phyloP scores from a whole-genome alignment of 2,329 filamentous ascomycete species.

The Colletotrichum simmondsii region DNA sequence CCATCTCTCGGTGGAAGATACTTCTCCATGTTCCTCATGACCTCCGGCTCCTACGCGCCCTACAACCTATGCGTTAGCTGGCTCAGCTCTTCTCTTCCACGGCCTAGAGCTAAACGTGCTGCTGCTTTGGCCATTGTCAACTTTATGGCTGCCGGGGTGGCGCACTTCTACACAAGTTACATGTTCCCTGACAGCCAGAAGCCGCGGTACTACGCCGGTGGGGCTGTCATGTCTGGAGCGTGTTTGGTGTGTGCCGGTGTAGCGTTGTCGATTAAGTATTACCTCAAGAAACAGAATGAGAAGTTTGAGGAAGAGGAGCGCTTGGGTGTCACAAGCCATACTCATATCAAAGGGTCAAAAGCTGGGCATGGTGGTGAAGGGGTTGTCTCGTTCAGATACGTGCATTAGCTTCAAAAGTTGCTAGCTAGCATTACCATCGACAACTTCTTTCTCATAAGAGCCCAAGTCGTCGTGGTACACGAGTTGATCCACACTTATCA shows the following conservation, averaged over 20 bases:
- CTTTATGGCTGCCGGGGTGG: slow-evolving; percentile 39
- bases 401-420: neutral
- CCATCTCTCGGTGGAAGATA: slow-evolving; percentile 33
- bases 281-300: slow-evolving; percentile 38
- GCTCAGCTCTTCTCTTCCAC: slow-evolving; percentile 41
- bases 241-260: slow-evolving; percentile 38
- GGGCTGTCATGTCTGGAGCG: slow-evolving; percentile 39
- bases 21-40: slow-evolving; percentile 40
- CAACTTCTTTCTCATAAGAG: too few relatives aligned
- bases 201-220: slow-evolving; percentile 43
- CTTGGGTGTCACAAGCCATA: slow-evolving; percentile 16
- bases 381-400: slow-evolving; percentile 15
- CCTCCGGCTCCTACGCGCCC: slow-evolving; percentile 44
- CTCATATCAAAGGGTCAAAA: slow-evolving; percentile 9
- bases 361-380: slow-evolving; percentile 11
- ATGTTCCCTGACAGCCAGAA: slow-evolving; percentile 44
- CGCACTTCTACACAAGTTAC: slow-evolving; percentile 43
- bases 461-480: too few relatives aligned
- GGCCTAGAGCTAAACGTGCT: slow-evolving; percentile 49
- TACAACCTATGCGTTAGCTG: slow-evolving; percentile 49
- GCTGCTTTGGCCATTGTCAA: slow-evolving; percentile 48
- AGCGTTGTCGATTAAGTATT: slow-evolving; percentile 43
- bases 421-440: neutral
- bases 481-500: too few relatives aligned
- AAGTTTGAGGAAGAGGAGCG: slow-evolving; percentile 39